phyloP scores from a whole-genome alignment of 75 land plant species.

The Cryptomeria japonica region DNA sequence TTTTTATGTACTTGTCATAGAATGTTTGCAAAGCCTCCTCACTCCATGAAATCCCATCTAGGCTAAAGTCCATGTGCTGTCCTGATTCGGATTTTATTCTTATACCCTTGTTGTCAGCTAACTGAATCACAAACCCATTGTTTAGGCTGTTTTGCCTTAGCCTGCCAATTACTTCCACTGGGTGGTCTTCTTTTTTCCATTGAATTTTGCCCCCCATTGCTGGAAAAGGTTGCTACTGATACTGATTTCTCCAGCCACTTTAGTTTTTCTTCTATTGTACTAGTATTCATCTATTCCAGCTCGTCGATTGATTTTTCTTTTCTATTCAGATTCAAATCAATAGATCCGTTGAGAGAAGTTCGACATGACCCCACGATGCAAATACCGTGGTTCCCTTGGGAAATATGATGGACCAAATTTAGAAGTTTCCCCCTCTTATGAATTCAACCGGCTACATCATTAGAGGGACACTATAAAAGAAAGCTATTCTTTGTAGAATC shows the following conservation, averaged over 20 bases:
- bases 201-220: slow-evolving; percentile 7
- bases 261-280: not conserved
- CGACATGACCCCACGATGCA: not conserved
- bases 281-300: not conserved
- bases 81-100: slow-evolving; percentile 33
- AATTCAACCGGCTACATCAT: not conserved
- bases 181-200: slow-evolving; percentile 26
- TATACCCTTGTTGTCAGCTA: slow-evolving; percentile 14
- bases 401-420: not conserved
- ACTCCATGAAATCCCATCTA: slow-evolving; percentile 44
- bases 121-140: slow-evolving; percentile 17
- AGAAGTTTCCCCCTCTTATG: not conserved
- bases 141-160: slow-evolving; percentile 23
- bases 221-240: not conserved
- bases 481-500: too few relatives aligned
- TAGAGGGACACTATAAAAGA: not conserved
- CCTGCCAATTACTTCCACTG: slow-evolving; percentile 48
- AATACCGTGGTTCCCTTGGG: not conserved
- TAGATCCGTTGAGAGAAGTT: not conserved
- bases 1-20: slow-evolving; percentile 38
- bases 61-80: slow-evolving; percentile 28
- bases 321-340: not conserved
- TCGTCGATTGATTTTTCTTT: not conserved
- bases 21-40: slow-evolving; percentile 30
- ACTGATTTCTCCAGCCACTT: not conserved